Percentiles rank a stretch among this genome's conserved stretches.
Conservation (phyloP, 176 grass and related monocot species). For the Rhipidocladum racemiflorum region DNA sequence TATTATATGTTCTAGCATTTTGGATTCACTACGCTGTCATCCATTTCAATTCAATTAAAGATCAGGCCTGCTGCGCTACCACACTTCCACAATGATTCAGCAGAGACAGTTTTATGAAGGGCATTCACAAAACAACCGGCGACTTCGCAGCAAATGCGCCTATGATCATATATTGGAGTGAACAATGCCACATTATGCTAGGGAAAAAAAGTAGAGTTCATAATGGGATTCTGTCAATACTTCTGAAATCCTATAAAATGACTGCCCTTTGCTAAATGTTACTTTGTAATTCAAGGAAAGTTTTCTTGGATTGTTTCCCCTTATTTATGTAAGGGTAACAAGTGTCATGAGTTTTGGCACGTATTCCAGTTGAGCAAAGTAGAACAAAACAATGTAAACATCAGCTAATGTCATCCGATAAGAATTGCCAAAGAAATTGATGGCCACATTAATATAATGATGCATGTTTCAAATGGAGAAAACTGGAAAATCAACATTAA, state of each 20-base stretch:
- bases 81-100: not conserved
- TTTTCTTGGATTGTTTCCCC: not conserved
- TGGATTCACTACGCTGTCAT: not conserved
- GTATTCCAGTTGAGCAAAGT: not conserved
- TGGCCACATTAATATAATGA: not conserved
- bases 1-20: not conserved
- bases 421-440: not conserved
- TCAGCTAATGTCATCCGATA: not conserved
- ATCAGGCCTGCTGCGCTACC: not conserved
- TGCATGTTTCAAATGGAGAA: not conserved
- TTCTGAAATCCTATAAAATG: conserved; percentile 3
- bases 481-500: not conserved
- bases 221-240: not conserved
- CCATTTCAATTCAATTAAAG: not conserved
- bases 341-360: not conserved
- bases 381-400: not conserved
- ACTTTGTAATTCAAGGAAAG: not conserved
- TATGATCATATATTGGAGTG: not conserved
- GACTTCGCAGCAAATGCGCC: not conserved
- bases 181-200: not conserved
- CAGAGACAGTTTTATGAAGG: not conserved
- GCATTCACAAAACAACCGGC: not conserved
- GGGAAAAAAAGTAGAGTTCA: not conserved
- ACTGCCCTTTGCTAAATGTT: not conserved
- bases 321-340: not conserved